Evolutionary conservation across 1,139 yeast species (phyloP).

Genomic region (Yamadazyma jaroonii): DNA sequence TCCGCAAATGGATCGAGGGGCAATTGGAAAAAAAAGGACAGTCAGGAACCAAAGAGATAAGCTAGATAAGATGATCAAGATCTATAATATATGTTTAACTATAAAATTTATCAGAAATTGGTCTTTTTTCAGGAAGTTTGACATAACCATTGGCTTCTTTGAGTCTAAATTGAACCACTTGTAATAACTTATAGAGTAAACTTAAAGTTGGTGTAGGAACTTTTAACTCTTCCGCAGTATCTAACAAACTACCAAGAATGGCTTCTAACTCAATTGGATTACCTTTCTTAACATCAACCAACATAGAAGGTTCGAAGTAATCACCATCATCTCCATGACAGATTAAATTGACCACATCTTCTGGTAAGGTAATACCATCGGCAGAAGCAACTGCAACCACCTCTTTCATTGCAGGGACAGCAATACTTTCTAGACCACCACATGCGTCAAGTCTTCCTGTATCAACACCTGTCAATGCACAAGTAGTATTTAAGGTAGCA

Average conservation of each 20-base stretch:
- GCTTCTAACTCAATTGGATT: slow-evolving; percentile 32
- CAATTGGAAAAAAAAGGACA: neutral
- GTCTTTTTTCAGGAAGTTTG: slow-evolving; percentile 10
- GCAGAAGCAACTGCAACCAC: slow-evolving; percentile 57
- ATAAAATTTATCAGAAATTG: slow-evolving; percentile 10
- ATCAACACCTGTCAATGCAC: slow-evolving; percentile 30
- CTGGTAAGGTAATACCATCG: slow-evolving; percentile 36
- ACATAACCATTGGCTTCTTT: slow-evolving; percentile 11
- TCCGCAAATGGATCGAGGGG: no score
- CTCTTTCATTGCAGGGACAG: slow-evolving; percentile 64
- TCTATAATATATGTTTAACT: neutral
- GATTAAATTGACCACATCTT: slow-evolving; percentile 4
- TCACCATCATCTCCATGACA: slow-evolving; percentile 57
- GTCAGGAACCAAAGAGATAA: no score
- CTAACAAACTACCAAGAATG: slow-evolving; percentile 23
- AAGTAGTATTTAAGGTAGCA: slow-evolving; percentile 33
- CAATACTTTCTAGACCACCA: slow-evolving; percentile 15
- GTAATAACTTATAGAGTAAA: slow-evolving; percentile 34
- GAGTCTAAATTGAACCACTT: slow-evolving; percentile 32
- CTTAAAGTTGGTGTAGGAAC: slow-evolving; percentile 20
- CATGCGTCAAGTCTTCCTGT: slow-evolving; percentile 22
- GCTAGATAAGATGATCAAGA: no score
- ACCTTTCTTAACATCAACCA: slow-evolving; percentile 27
- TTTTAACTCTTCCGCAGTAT: slow-evolving; percentile 9
- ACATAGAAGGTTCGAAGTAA: slow-evolving; percentile 40